These are phyloP conservation scores for Xerocomellus chrysenteron DNA, from an alignment of 768 basidiomycete genomes.

Conservation along the genomic window DNA sequence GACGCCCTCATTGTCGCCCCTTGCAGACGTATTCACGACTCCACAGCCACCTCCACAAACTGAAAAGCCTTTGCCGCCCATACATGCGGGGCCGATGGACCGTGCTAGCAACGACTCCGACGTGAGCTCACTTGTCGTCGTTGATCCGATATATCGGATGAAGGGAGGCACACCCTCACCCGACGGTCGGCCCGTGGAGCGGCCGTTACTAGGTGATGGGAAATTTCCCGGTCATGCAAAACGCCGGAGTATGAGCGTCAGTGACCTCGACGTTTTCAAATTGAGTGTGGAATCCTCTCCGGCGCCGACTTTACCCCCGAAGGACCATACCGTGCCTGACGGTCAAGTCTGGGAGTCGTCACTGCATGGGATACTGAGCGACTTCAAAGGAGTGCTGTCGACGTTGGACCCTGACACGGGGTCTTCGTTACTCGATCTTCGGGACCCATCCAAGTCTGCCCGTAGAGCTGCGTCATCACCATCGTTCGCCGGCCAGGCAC, in stretches of 20 bases:
- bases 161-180: constrained; percentile 35
- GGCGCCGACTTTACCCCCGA: constrained; percentile 37
- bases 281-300: constrained; percentile 37
- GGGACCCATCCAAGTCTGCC: constrained; percentile 60
- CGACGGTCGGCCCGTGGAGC: constrained; percentile 29
- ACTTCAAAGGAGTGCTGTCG: constrained; percentile 72
- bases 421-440: constrained; percentile 56
- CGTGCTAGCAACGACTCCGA: constrained; percentile 45
- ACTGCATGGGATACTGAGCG: constrained; percentile 62
- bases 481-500: constrained; percentile 33
- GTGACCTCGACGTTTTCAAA: constrained; percentile 59
- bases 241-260: constrained; percentile 73
- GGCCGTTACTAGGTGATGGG: constrained; percentile 23
- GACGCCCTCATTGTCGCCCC: constrained; percentile 41
- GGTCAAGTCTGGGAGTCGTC: constrained; percentile 43
- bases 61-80: constrained; percentile 66
- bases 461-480: constrained; percentile 41
- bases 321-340: constrained; percentile 23
- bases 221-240: constrained; percentile 40
- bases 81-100: constrained; percentile 38
- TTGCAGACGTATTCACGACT: constrained; percentile 51
- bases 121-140: constrained; percentile 56
- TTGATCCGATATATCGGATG: constrained; percentile 46
- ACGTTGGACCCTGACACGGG: constrained; percentile 58
- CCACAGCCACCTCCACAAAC: constrained; percentile 34